Evolutionary conservation across 2,329 filamentous ascomycete genomes (phyloP).

Genomic region (Zymoseptoria pseudotritici): DNA sequence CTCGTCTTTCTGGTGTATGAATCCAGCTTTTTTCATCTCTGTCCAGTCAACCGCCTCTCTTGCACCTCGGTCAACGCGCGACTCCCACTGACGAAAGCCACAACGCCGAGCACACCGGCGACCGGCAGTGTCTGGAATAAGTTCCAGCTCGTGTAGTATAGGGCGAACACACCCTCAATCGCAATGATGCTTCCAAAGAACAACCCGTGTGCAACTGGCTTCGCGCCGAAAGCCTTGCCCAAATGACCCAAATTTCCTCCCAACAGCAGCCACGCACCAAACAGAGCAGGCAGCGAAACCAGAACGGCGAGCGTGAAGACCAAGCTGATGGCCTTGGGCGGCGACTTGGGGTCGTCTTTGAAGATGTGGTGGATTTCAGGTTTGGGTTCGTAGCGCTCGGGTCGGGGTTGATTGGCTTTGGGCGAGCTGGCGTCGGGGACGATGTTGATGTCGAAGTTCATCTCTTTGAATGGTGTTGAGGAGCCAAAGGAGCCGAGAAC

Average conservation of each 20-base stretch:
- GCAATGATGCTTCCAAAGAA: constrained; percentile 83
- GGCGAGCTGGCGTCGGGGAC: constrained; percentile 55
- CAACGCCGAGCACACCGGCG: constrained; percentile 57
- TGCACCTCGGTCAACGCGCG: constrained; percentile 91
- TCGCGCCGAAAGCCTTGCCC: constrained; percentile 62
- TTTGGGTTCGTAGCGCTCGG: constrained; percentile 75
- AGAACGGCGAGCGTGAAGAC: constrained; percentile 68
- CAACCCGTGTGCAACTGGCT: constrained; percentile 71
- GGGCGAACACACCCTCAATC: constrained; percentile 86
- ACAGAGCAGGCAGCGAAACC: constrained; percentile 64
- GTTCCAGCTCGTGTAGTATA: constrained; percentile 90
- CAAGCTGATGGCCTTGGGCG: constrained; percentile 70
- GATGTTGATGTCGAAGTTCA: constrained; percentile 67
- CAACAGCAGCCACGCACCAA: constrained; percentile 66
- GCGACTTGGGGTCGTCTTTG: constrained; percentile 68
- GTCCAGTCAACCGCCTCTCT: constrained; percentile 69
- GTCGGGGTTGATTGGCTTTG: constrained; percentile 54
- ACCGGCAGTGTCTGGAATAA: constrained; percentile 82
- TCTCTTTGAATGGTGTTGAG: constrained; percentile 57
- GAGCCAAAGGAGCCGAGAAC: constrained; percentile 81
- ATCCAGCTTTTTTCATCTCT: constrained; percentile 38
- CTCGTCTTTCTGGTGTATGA: not conserved
- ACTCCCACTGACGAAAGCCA: constrained; percentile 79
- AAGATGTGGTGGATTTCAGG: constrained; percentile 89
- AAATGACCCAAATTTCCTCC: constrained; percentile 80